A percentile compares a stretch with the other conserved stretches of the same genome.
These are phyloP conservation scores for Pseudogymnoascus sp. DNA, from an alignment of 2,329 filamentous ascomycete species.

Conservation along the genomic window DNA sequence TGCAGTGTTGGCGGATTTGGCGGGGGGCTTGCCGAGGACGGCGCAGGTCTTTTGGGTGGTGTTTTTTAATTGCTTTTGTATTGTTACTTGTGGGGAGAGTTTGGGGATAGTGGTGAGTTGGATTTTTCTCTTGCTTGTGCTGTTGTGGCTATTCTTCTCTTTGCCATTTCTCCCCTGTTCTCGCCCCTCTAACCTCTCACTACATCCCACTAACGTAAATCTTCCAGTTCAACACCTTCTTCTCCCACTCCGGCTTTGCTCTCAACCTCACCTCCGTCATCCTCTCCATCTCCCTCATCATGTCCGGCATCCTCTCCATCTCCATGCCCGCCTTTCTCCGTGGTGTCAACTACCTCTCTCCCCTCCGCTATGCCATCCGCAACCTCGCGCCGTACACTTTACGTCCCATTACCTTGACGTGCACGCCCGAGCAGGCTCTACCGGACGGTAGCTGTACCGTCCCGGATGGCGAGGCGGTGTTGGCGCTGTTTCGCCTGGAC, in stretches of 20 bases:
- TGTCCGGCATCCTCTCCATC: constrained; percentile 64
- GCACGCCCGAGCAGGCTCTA: constrained; percentile 50
- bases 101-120: constrained; percentile 54
- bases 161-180: neutral
- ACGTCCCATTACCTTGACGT: constrained; percentile 52
- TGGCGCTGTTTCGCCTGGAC: constrained; percentile 59
- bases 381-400: constrained; percentile 61
- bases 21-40: constrained; percentile 55
- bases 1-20: constrained; percentile 54
- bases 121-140: neutral
- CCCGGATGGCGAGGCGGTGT: constrained; percentile 55
- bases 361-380: constrained; percentile 60
- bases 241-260: constrained; percentile 66
- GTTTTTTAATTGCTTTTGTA: constrained; percentile 61
- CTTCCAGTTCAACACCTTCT: constrained; percentile 60
- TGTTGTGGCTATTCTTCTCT: neutral
- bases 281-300: constrained; percentile 60
- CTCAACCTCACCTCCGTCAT: constrained; percentile 65
- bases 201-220: neutral
- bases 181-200: neutral
- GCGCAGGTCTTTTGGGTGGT: constrained; percentile 58
- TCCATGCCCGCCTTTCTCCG: constrained; percentile 58
- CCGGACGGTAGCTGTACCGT: constrained; percentile 56
- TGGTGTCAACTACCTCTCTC: constrained; percentile 63
- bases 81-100: constrained; percentile 67